A percentile compares a stretch with the other conserved stretches of the same genome.
These are phyloP conservation scores for Tulasnella sp. DNA, from an alignment of 768 basidiomycete species.

Conservation along the genomic window DNA sequence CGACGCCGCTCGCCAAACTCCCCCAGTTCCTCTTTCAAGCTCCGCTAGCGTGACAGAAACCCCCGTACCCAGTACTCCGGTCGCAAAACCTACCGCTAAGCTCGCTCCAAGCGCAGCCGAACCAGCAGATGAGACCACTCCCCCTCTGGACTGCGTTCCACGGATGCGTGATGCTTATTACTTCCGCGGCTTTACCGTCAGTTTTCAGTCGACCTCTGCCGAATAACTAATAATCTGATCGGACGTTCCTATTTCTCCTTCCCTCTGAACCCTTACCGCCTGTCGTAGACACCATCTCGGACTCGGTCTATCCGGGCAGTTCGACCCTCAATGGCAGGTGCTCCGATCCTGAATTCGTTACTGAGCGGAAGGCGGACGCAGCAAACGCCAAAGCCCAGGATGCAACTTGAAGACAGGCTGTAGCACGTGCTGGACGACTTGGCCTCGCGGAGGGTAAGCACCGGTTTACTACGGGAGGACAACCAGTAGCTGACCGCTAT, in stretches of 20 bases:
- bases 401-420: constrained; percentile 40
- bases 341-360: constrained; percentile 90
- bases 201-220: constrained; percentile 37
- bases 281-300: constrained; percentile 90
- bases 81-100: constrained; percentile 40
- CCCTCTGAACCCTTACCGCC: constrained; percentile 80
- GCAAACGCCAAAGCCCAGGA: constrained; percentile 54
- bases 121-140: constrained; percentile 64
- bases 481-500: not conserved
- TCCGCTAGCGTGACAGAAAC: constrained; percentile 39
- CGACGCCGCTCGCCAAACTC: constrained; percentile 46
- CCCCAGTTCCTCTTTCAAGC: constrained; percentile 47
- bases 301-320: constrained; percentile 91
- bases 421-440: constrained; percentile 48
- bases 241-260: constrained; percentile 54
- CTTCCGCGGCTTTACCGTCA: constrained; percentile 74
- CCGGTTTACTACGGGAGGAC: not conserved
- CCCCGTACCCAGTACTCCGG: constrained; percentile 20
- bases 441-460: constrained; percentile 63
- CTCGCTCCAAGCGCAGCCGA: constrained; percentile 40
- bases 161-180: constrained; percentile 86
- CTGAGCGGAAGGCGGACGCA: constrained; percentile 83
- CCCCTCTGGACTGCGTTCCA: constrained; percentile 80
- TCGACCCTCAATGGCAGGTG: constrained; percentile 93
- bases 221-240: not conserved